Evolutionary conservation across 202 grass and related monocot species (phyloP).

Genomic region (Elaeis oleifera): DNA sequence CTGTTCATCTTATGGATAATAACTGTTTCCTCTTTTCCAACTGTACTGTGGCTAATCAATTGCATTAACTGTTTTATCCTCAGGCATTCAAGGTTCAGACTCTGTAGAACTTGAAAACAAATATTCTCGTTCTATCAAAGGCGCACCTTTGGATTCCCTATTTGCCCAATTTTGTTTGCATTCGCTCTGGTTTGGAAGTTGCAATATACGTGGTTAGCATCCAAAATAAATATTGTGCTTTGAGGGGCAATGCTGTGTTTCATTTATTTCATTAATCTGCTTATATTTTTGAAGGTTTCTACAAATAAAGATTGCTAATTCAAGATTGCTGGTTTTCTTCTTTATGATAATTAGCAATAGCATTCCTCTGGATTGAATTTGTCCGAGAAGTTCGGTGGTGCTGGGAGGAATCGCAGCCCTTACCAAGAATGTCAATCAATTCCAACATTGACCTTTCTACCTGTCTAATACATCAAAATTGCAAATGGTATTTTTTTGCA

Average conservation of each 20-base stretch:
- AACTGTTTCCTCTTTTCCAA: conserved; percentile 4
- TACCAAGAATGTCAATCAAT: conserved; percentile 65
- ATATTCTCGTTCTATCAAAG: conserved; percentile 70
- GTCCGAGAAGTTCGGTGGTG: conserved; percentile 92
- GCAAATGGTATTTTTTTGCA: conserved; percentile 62
- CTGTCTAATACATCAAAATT: conserved; percentile 90
- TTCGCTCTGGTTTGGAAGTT: conserved; percentile 91
- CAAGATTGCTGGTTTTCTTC: conserved; percentile 3
- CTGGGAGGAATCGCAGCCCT: conserved; percentile 87
- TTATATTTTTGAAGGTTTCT: conserved; percentile 4
- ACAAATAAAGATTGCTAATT: conserved; percentile 8
- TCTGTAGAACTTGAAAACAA: conserved; percentile 48
- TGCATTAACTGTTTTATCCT: conserved; percentile 27
- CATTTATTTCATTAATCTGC: conserved; percentile 1
- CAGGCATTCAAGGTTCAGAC: conserved; percentile 40
- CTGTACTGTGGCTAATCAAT: not conserved
- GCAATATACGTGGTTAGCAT: conserved; percentile 81
- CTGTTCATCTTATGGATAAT: conserved; percentile 16
- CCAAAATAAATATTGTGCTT: conserved; percentile 1
- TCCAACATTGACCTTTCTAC: conserved; percentile 72
- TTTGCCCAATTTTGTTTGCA: conserved; percentile 95
- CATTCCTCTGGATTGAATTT: conserved; percentile 94
- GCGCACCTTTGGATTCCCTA: conserved; percentile 75
- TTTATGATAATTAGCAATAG: conserved; percentile 58
- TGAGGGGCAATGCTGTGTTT: not conserved